Percentiles rank a stretch among this genome's conserved stretches.
Evolutionary conservation across 495 filamentous ascomycete species (phyloP).

Genomic region (Trichoderma reesei): DNA sequence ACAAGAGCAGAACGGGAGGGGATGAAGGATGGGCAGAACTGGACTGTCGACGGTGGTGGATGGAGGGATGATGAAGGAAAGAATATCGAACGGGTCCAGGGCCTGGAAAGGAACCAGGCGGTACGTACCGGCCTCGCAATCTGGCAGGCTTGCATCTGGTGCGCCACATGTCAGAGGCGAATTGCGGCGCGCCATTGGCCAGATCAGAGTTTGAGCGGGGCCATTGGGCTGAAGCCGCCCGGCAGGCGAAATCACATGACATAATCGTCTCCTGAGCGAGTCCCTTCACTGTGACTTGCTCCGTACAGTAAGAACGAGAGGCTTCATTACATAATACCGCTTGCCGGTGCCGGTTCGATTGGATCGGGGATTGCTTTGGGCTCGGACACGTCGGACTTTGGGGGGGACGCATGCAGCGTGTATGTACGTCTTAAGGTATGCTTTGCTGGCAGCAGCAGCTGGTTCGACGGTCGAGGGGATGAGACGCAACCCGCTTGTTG

Average conservation of each 20-base stretch:
- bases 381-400: conserved; percentile 5
- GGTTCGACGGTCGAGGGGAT: background rate
- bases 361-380: background rate
- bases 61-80: conserved; percentile 9
- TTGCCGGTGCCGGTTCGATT: background rate
- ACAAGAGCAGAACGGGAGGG: background rate
- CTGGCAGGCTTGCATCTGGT: background rate
- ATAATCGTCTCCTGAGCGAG: background rate
- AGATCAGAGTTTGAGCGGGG: conserved; percentile 1
- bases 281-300: background rate
- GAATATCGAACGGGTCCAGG: background rate
- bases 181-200: background rate
- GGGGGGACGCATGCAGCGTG: background rate
- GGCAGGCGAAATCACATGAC: background rate
- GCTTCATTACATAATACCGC: background rate
- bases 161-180: conserved; percentile 5
- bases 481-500: background rate
- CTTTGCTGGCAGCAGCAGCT: background rate
- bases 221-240: background rate
- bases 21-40: background rate
- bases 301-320: background rate
- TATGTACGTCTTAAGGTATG: background rate
- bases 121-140: background rate
- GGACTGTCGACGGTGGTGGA: background rate
- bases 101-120: background rate